Conservation (phyloP, 768 basidiomycete genomes). For the Pulveroboletus sp. region DNA sequence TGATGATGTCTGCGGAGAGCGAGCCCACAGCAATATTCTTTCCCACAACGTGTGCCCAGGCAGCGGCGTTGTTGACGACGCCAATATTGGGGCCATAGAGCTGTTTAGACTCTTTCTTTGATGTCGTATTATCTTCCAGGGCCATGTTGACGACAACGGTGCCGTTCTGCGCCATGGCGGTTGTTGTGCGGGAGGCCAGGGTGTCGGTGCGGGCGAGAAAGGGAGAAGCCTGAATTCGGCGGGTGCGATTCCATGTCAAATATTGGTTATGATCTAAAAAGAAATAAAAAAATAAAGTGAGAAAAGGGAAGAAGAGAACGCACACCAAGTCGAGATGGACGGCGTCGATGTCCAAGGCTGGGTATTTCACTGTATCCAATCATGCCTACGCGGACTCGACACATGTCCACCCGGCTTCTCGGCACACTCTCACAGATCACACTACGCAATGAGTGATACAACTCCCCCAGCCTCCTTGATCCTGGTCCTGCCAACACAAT, state of each 20-base stretch:
- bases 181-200: conserved; percentile 43
- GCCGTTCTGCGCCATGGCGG: conserved; percentile 46
- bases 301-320: conserved; percentile 10
- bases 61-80: conserved; percentile 61
- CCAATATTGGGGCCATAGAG: conserved; percentile 94
- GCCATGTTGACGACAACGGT: conserved; percentile 28
- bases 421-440: not conserved
- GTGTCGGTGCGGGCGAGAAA: conserved; percentile 53
- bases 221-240: conserved; percentile 48
- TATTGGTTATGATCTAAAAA: conserved; percentile 48
- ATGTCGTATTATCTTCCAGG: conserved; percentile 8
- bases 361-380: conserved; percentile 2
- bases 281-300: conserved; percentile 2
- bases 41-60: conserved; percentile 65
- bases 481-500: conserved; percentile 47
- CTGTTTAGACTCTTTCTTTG: conserved; percentile 58
- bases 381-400: not conserved
- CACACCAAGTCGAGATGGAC: conserved; percentile 40
- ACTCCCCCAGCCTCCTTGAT: conserved; percentile 95
- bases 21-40: conserved; percentile 65
- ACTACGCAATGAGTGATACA: conserved; percentile 85
- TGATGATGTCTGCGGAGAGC: conserved; percentile 80
- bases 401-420: conserved; percentile 5
- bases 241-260: conserved; percentile 56
- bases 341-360: conserved; percentile 22